Evolutionary conservation across 805 yeast species (phyloP).

Genomic region (Dipodascopsis uninucleata): DNA sequence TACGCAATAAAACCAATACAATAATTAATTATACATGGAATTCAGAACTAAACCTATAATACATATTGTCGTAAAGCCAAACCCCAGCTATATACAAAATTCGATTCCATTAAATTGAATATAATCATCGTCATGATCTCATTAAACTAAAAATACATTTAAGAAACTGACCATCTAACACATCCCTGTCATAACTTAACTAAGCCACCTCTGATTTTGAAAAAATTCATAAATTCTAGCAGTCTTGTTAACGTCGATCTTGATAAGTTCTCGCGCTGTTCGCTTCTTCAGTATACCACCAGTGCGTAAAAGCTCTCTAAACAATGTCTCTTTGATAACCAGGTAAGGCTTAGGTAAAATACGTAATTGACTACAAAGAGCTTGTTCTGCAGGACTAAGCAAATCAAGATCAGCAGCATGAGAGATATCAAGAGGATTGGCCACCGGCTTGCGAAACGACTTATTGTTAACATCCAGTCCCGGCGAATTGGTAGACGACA

Average conservation of each 20-base stretch:
- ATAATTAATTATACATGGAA: neutral
- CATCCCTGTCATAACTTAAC: slow-evolving; percentile 6
- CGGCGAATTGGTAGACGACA: slow-evolving; percentile 16
- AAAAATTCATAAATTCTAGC: slow-evolving; percentile 89
- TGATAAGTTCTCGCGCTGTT: slow-evolving; percentile 76
- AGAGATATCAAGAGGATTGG: slow-evolving; percentile 39
- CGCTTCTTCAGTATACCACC: slow-evolving; percentile 82
- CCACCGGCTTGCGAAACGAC: slow-evolving; percentile 34
- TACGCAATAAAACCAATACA: too few species aligned
- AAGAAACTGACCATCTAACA: neutral
- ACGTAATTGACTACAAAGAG: slow-evolving; percentile 75
- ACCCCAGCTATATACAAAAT: too few species aligned
- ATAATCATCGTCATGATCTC: neutral
- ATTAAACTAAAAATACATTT: neutral
- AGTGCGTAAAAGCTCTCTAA: slow-evolving; percentile 78
- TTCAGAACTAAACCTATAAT: neutral
- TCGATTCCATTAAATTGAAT: neutral
- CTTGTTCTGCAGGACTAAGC: slow-evolving; percentile 82
- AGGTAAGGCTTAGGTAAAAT: slow-evolving; percentile 90
- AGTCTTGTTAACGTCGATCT: slow-evolving; percentile 83
- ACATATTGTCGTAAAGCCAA: neutral
- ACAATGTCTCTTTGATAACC: slow-evolving; percentile 83
- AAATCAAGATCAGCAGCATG: slow-evolving; percentile 80
- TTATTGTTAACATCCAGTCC: slow-evolving; percentile 11
- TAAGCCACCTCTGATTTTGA: slow-evolving; percentile 85